A percentile compares a stretch with the other conserved stretches of the same genome.
Conservation (phyloP, 148 eudicot species). For the Rhododendron williamsianum region DNA sequence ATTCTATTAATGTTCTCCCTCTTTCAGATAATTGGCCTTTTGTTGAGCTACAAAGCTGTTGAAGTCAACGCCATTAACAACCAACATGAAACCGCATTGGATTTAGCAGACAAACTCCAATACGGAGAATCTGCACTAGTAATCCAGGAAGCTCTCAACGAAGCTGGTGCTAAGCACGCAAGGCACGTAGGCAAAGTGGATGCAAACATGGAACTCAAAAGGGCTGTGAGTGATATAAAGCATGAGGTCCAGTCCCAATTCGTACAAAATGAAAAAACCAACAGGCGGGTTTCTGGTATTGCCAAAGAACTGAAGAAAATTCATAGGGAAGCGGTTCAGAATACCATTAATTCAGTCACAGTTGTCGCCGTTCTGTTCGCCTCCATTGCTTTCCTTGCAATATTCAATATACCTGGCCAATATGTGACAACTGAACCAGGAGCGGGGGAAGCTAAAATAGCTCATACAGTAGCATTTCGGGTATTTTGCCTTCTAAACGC, state of each 20-base stretch:
- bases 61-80: slow-evolving; percentile 67
- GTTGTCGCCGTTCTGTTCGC: slow-evolving; percentile 84
- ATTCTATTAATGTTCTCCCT: background rate
- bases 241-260: slow-evolving; percentile 84
- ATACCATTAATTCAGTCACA: slow-evolving; percentile 81
- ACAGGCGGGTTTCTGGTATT: slow-evolving; percentile 72
- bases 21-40: slow-evolving; percentile 52
- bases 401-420: slow-evolving; percentile 73
- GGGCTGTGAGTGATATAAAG: slow-evolving; percentile 83
- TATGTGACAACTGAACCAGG: slow-evolving; percentile 34
- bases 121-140: slow-evolving; percentile 63
- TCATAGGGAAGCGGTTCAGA: slow-evolving; percentile 84
- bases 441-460: slow-evolving; percentile 54
- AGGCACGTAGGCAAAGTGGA: slow-evolving; percentile 54
- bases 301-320: slow-evolving; percentile 77
- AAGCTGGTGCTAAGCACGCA: slow-evolving; percentile 74
- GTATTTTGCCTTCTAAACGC: slow-evolving; percentile 70
- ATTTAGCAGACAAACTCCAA: slow-evolving; percentile 74
- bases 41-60: slow-evolving; percentile 54
- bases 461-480: slow-evolving; percentile 50
- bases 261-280: slow-evolving; percentile 73
- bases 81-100: slow-evolving; percentile 81
- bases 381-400: slow-evolving; percentile 83
- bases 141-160: slow-evolving; percentile 49
- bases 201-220: slow-evolving; percentile 67